These are phyloP conservation scores for Elymus sibiricus DNA, from an alignment of 176 grass and related monocot species.

Conservation along the genomic window DNA sequence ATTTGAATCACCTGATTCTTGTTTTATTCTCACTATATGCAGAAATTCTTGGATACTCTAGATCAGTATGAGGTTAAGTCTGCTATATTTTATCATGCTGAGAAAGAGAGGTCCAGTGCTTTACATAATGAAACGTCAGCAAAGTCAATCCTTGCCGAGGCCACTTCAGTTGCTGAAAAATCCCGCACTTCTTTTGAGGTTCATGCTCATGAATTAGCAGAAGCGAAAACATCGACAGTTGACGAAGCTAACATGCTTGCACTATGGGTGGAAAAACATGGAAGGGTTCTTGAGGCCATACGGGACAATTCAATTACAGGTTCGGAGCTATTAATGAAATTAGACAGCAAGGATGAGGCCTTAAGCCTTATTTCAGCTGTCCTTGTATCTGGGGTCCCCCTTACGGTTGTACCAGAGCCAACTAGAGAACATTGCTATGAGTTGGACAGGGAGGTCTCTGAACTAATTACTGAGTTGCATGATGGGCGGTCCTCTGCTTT, in stretches of 20 bases:
- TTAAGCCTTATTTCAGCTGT: constrained; percentile 86
- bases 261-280: constrained; percentile 88
- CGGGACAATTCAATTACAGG: constrained; percentile 49
- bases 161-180: constrained; percentile 71
- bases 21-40: constrained; percentile 23
- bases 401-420: constrained; percentile 93
- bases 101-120: constrained; percentile 88
- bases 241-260: constrained; percentile 71
- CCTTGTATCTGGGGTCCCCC: constrained; percentile 73
- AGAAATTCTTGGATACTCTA: constrained; percentile 70
- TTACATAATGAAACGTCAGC: constrained; percentile 78
- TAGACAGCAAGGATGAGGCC: constrained; percentile 54
- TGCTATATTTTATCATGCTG: constrained; percentile 71
- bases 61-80: constrained; percentile 77
- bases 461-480: constrained; percentile 77
- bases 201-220: constrained; percentile 67
- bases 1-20: constrained; percentile 5
- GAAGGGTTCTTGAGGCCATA: constrained; percentile 70
- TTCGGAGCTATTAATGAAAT: constrained; percentile 35
- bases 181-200: constrained; percentile 71
- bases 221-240: constrained; percentile 58
- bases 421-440: constrained; percentile 81
- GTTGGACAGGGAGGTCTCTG: constrained; percentile 85
- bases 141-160: constrained; percentile 81
- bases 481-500: constrained; percentile 62